Evolutionary conservation across 2,329 filamentous ascomycete genomes (phyloP), one percentile per base, ranked within the genome.

Genomic region (Emergomyces africanus): DNA sequence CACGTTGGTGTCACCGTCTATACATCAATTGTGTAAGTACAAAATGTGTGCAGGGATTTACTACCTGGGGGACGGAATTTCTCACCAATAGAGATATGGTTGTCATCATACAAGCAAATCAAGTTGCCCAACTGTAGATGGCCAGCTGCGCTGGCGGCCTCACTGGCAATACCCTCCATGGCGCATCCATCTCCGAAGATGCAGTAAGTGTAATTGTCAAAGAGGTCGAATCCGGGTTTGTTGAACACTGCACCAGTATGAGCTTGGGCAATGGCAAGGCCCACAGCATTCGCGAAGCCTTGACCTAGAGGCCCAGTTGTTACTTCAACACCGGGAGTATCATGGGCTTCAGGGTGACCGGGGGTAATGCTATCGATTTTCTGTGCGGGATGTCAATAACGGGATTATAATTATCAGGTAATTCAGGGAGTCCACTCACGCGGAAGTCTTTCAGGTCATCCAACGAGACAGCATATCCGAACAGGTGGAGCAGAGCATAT

Each of bases 121-220:
- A 99, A 82, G 83, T 97, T 99, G 74, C 92, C 94, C 65, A 99
- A 85, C 83, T 97, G 88, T 76, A 97, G 83, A 81, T 99, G 94
- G 72, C 94, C 94, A 67, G 94, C 94, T 67, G 90, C 83, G 62
- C 90, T 96, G 68, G 83, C 89, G 70, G 94, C 92, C 81, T 99
- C 94, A 72, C 84, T 84, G 66, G 94, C 90, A 79, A 99, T 83
- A 82, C 94, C 94, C 82, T 99, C 94, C 91, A 95, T 95, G 78
- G 95, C 84, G 79, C 94, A 99, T 67, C 94, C 94, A 81, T 99
- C 94, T 74, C 94, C 94, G 73, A 99, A 89, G 84, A 97, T 96
- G 77, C 77, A 79, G 80, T 91, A 99, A 74, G 94, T 99, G 84
- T 96, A 85, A 86, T 97, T 96, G 84, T 95, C 87, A 77, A 95